phyloP scores from a whole-genome alignment of 2,329 filamentous ascomycete species.

The Dactylellina parvicollis region DNA sequence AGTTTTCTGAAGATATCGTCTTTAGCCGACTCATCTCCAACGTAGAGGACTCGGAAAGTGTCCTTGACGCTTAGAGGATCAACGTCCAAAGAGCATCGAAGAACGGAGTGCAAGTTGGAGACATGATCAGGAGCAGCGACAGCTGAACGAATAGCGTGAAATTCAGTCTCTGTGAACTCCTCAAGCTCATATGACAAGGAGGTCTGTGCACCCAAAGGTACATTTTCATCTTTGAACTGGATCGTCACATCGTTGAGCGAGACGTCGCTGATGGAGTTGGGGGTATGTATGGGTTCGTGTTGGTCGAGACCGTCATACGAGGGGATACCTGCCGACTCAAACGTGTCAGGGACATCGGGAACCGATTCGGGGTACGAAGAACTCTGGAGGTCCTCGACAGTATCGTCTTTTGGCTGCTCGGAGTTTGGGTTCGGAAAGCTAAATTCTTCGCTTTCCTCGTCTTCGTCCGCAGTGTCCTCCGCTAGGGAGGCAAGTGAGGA shows the following conservation, averaged over 20 bases:
- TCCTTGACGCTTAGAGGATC: constrained; percentile 64
- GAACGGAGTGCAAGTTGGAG: constrained; percentile 30
- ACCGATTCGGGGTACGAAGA: constrained; percentile 43
- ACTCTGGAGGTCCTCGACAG: constrained; percentile 1
- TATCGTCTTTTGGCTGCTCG: constrained; percentile 21
- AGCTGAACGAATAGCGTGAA: constrained; percentile 16
- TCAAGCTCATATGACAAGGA: constrained; percentile 23
- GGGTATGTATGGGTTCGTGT: constrained; percentile 33
- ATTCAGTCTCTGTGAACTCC: constrained; percentile 26
- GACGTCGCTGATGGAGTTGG: constrained; percentile 25
- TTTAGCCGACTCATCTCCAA: constrained; percentile 61
- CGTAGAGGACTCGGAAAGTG: constrained; percentile 66
- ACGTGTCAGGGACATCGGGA: constrained; percentile 45
- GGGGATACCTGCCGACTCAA: constrained; percentile 46
- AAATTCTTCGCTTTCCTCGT: constrained; percentile 29
- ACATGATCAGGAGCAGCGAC: constrained; percentile 4
- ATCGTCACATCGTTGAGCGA: constrained; percentile 33
- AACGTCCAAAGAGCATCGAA: constrained; percentile 62
- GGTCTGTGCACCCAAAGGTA: constrained; percentile 7
- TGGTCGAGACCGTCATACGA: constrained; percentile 42
- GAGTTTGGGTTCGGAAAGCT: constrained; percentile 40
- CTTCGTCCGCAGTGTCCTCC: constrained; percentile 62
- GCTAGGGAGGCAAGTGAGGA: constrained; percentile 61
- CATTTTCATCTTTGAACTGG: constrained; percentile 24
- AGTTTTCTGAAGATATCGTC: constrained; percentile 61